Evolutionary conservation across 495 filamentous ascomycete species (phyloP).

Genomic region (Xylaria venustula): DNA sequence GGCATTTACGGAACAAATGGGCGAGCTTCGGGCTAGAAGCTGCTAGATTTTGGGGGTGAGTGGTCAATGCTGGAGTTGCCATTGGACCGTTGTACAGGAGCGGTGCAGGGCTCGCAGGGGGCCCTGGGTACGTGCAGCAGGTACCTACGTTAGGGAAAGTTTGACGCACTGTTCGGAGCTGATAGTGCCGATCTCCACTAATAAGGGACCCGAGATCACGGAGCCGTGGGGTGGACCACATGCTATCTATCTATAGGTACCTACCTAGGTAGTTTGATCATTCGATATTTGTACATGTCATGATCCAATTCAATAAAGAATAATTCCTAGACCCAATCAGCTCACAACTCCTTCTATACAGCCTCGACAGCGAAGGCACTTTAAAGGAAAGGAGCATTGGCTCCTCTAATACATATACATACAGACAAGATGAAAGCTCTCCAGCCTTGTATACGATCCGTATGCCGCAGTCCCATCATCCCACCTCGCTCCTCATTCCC

Average conservation of each 20-base stretch:
- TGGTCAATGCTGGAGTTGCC: background rate
- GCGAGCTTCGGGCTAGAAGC: constrained; percentile 8
- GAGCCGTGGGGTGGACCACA: background rate
- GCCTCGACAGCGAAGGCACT: too few relatives aligned
- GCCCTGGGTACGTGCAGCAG: too few relatives aligned
- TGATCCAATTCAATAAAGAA: background rate
- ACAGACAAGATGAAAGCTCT: constrained; percentile 9
- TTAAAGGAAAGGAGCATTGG: background rate
- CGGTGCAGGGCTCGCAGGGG: too few relatives aligned
- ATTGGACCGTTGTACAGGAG: constrained; percentile 7
- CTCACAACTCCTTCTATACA: too few relatives aligned
- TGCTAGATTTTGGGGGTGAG: constrained; percentile 1
- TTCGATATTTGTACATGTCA: constrained; percentile 2
- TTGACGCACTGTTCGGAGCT: too few relatives aligned
- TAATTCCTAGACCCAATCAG: too few relatives aligned
- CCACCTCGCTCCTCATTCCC: background rate
- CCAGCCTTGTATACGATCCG: background rate
- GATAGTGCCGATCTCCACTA: background rate
- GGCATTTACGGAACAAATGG: constrained; percentile 4
- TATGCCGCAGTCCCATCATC: constrained; percentile 1
- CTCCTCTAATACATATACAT: background rate
- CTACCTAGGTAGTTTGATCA: background rate
- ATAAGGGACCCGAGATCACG: background rate
- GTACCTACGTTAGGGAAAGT: too few relatives aligned
- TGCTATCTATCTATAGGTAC: background rate